Percentiles rank a stretch among this genome's conserved stretches.
phyloP scores from a whole-genome alignment of 371 early-diverging fungal genomes.

The Amoeboradix gromovi region DNA sequence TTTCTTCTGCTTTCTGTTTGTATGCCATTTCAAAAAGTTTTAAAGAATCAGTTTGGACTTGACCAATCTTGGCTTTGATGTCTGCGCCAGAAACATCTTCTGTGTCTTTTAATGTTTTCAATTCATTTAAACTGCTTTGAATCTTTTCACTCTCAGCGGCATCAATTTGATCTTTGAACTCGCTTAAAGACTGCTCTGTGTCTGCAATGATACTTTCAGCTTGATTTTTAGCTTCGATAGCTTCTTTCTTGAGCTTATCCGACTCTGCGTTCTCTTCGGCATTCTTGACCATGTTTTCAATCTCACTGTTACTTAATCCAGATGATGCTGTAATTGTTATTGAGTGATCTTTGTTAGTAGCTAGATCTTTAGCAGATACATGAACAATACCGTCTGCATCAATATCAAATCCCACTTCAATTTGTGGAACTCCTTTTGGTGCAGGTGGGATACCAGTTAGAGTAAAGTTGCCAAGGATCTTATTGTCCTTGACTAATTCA shows the following conservation, averaged over 20 bases:
- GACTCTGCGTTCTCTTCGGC: constrained; percentile 67
- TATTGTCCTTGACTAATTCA: constrained; percentile 85
- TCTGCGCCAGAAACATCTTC: constrained; percentile 27
- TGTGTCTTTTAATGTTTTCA: constrained; percentile 5
- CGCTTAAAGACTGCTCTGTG: constrained; percentile 68
- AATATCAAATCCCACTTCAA: constrained; percentile 86
- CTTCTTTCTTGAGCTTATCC: constrained; percentile 66
- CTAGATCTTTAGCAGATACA: constrained; percentile 88
- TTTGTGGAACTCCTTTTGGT: constrained; percentile 66
- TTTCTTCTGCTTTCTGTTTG: constrained; percentile 17
- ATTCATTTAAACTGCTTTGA: not conserved
- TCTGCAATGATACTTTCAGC: constrained; percentile 68
- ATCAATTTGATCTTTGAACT: constrained; percentile 75
- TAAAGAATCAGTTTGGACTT: constrained; percentile 51
- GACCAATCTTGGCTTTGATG: constrained; percentile 40
- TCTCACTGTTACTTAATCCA: constrained; percentile 78
- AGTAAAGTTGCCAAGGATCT: constrained; percentile 86
- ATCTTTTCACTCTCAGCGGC: constrained; percentile 25
- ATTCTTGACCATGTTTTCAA: constrained; percentile 77
- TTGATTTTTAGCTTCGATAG: constrained; percentile 70
- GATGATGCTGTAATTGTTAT: constrained; percentile 88
- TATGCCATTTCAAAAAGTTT: constrained; percentile 90
- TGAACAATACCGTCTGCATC: constrained; percentile 98
- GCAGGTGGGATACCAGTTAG: constrained; percentile 35
- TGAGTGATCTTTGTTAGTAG: constrained; percentile 72